Evolutionary conservation across 768 basidiomycete genomes (phyloP), one percentile per base, ranked within the genome.

Genomic region (Suillus placidus): DNA sequence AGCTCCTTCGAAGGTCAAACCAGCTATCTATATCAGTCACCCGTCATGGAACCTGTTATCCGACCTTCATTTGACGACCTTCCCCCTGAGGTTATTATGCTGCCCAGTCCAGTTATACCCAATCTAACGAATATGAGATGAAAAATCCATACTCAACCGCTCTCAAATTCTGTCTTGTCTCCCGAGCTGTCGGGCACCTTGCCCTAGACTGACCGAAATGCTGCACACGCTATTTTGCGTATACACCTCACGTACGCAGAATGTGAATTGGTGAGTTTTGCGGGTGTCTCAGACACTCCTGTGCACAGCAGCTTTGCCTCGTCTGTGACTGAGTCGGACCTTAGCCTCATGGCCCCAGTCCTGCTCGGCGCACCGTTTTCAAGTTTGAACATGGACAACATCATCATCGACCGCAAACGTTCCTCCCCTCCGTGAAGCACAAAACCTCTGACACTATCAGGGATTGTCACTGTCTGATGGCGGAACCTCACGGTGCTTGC

Each of bases 131-230:
- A 16, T 18, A 42, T 42, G 38, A 40, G 12, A 6, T 6, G 38
- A 14, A 40, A 2, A 58, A 66, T 56, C 47, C 54, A 12, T 73
- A 72, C 58, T 62, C 68, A 34, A 76, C 73, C 18, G 76, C 77
- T 6, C 55, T 71, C 26, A 64, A 75, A 12, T 71, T 83, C 26
- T 73, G 76, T 37, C 67, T 66, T 14, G 80, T 81, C 12, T 82
- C 79, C 8, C 70, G 68, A 54, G 62, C 60, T 23, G 51, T 81
- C 37, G 76, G 80, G 18, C n/a, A n/a, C n/a, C n/a, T n/a, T 72
- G 68, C n/a, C 69, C 70, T 20, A 69, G 74, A n/a, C 81, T 83
- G 77, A 79, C 76, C 42, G 67, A 73, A 60, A 73, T 83, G 61
- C 74, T 82, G 16, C 74, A 78, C 64, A 81, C 78, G 13, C 13